A percentile compares a stretch with the other conserved stretches of the same genome.
Conservation (phyloP, 1,139 yeast species). For the Candida sanyaensis region DNA sequence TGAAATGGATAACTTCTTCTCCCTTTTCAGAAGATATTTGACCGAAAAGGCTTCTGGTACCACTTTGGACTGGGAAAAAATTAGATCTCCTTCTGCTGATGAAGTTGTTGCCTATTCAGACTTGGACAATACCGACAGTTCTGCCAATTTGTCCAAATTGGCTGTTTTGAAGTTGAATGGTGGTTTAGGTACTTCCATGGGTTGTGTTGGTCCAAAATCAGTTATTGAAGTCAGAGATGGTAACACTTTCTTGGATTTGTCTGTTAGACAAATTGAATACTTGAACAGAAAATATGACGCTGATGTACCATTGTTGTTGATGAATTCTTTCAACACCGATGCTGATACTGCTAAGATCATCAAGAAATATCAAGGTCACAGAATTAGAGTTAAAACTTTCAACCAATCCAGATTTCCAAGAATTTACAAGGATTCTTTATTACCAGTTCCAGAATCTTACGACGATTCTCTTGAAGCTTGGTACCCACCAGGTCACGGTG, state of each 20-base stretch:
- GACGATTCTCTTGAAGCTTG: conserved; percentile 82
- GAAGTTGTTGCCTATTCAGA: conserved; percentile 82
- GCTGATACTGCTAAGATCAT: conserved; percentile 93
- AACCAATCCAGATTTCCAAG: conserved; percentile 98
- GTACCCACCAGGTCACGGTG: conserved; percentile 99
- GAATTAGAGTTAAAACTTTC: conserved; percentile 92
- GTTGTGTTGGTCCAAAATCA: conserved; percentile 98
- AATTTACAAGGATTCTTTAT: conserved; percentile 87
- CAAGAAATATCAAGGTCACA: conserved; percentile 95
- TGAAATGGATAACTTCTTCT: conserved; percentile 94
- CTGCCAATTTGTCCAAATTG: conserved; percentile 68
- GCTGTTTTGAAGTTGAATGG: conserved; percentile 97
- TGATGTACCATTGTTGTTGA: conserved; percentile 92
- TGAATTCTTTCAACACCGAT: conserved; percentile 98
- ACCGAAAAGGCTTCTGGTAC: conserved; percentile 86
- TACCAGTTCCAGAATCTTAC: conserved; percentile 84
- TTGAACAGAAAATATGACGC: conserved; percentile 88
- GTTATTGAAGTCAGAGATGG: conserved; percentile 99
- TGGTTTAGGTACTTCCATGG: conserved; percentile 99
- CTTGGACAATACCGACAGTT: conserved; percentile 38
- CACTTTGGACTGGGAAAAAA: conserved; percentile 92
- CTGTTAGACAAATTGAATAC: conserved; percentile 96
- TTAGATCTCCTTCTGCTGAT: conserved; percentile 81
- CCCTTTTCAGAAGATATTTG: conserved; percentile 89
- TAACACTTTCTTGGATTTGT: conserved; percentile 89